A percentile compares a stretch with the other conserved stretches of the same genome.
These are phyloP conservation scores for Exophiala oligosperma DNA, from an alignment of 2,329 filamentous ascomycete genomes.

Conservation along the genomic window DNA sequence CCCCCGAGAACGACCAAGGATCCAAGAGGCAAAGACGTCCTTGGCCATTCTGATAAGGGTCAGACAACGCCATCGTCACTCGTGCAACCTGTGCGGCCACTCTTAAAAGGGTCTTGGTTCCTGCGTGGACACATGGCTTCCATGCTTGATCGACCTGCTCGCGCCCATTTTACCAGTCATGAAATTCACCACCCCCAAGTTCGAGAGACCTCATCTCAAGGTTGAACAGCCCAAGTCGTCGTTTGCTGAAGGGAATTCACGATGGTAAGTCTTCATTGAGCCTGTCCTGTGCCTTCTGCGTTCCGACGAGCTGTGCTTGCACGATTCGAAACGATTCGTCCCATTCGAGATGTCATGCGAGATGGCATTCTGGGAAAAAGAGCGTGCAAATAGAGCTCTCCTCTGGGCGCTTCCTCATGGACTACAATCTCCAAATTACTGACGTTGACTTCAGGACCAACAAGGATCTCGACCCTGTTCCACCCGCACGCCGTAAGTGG, in stretches of 20 bases:
- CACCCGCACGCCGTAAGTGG: constrained; percentile 79
- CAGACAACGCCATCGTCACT: not conserved
- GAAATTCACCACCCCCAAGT: constrained; percentile 16
- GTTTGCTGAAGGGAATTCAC: constrained; percentile 46
- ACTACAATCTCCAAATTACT: not conserved
- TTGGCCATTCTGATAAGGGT: not conserved
- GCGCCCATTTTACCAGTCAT: not conserved
- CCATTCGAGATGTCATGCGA: no score
- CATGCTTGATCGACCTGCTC: not conserved
- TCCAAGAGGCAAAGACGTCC: not conserved
- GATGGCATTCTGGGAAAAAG: no score
- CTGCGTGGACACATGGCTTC: not conserved
- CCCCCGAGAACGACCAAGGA: not conserved
- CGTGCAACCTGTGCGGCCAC: not conserved
- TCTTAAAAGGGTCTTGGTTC: not conserved
- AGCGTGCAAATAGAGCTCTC: no score
- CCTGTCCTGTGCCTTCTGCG: no score
- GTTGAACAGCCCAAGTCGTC: constrained; percentile 48
- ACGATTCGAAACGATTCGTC: no score
- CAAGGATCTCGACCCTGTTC: constrained; percentile 62
- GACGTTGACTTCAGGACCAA: constrained; percentile 39
- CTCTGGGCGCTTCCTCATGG: not conserved
- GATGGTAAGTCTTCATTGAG: constrained; percentile 31
- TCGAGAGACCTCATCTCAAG: constrained; percentile 42
- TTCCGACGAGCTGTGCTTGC: no score